A percentile compares a stretch with the other conserved stretches of the same genome.
Evolutionary conservation across 2,329 filamentous ascomycete species (phyloP).

Genomic region (Alternaria sp.): DNA sequence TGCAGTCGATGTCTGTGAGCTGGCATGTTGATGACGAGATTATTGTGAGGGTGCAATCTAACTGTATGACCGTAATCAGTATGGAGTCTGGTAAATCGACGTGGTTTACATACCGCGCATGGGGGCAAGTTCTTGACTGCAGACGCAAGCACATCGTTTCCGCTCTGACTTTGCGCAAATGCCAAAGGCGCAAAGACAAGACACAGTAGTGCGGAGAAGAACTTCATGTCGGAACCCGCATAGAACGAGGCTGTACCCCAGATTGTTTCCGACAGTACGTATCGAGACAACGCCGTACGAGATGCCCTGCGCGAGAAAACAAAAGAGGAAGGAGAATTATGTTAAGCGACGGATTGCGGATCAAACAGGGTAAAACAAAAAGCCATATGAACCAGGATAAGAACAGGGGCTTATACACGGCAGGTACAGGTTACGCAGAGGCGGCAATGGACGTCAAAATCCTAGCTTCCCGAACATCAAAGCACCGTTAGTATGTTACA

Average conservation of each 20-base stretch:
- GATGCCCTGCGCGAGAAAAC: background rate
- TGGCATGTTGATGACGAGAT: conserved; percentile 32
- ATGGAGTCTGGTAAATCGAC: background rate
- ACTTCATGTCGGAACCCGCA: background rate
- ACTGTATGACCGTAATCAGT: conserved; percentile 4
- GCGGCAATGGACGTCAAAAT: background rate
- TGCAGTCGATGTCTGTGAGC: conserved; percentile 34
- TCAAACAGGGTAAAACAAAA: background rate
- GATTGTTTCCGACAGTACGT: background rate
- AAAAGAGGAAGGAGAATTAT: background rate
- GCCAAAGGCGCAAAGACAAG: conserved; percentile 2
- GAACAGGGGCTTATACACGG: background rate
- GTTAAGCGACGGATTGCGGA: background rate
- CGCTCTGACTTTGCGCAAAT: conserved; percentile 11
- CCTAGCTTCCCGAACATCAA: background rate
- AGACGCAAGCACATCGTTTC: conserved; percentile 8
- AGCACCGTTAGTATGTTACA: background rate
- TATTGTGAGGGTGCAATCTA: conserved; percentile 28
- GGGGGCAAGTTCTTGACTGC: conserved; percentile 15
- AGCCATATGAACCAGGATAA: background rate
- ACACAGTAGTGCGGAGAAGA: conserved; percentile 1
- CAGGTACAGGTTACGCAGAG: background rate
- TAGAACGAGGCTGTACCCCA: background rate
- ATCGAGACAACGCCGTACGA: background rate
- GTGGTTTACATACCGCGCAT: conserved; percentile 12